Base-by-base conservation (phyloP, 2,329 filamentous ascomycete genomes). In the Diaporthe citri region DNA sequence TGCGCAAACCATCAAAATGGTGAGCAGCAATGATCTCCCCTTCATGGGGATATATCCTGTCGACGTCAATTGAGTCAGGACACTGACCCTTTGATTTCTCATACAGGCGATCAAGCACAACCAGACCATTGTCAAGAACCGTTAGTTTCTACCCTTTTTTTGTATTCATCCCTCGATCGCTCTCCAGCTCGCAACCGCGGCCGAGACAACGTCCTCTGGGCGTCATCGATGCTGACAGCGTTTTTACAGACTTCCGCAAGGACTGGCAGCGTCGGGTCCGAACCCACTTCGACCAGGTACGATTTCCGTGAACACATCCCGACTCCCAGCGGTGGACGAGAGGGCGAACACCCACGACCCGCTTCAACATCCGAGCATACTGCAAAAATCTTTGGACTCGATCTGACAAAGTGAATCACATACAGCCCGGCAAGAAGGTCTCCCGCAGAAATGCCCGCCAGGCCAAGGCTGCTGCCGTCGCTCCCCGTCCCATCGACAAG, bases 231-330 rank as follows among this genome's bases (percentile, higher is more conserved):
- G 78, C 82, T 81, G 82, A 85, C 87, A 88, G 82, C 87, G 82
- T 77, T 76, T 79, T 80, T 80, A 78, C 84, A 97, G 94, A 98
- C 87, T 98, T 98, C 95, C 96, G 95, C 90, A 98, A 98, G 95
- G 96, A 99, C 92, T 99, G 97, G 97, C 96, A 98, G 90, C 95
- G 95, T 90, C 95, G 96, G 90, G 97, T 99, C 86, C 95, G 95
- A 90, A 94, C 95, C 89, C 97, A 99, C 92, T 99, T 99, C 91
- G 95, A 99, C 92, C 97, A 98, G 95, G 96, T 97, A 96, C 89
- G 85, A 79, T 75, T n/a, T 77, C 75, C 75, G 77, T 79, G 80
- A 80, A 78, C 2, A 62, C n/a, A n/a, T 10, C 36, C 67, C 25
- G 28, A 59, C 20, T 43, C 10, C 43, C 41, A 51, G 71, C 8